A percentile compares a stretch with the other conserved stretches of the same genome.
Conservation (phyloP, 164 flowering plant species). For the Aristolochia fimbriata region DNA sequence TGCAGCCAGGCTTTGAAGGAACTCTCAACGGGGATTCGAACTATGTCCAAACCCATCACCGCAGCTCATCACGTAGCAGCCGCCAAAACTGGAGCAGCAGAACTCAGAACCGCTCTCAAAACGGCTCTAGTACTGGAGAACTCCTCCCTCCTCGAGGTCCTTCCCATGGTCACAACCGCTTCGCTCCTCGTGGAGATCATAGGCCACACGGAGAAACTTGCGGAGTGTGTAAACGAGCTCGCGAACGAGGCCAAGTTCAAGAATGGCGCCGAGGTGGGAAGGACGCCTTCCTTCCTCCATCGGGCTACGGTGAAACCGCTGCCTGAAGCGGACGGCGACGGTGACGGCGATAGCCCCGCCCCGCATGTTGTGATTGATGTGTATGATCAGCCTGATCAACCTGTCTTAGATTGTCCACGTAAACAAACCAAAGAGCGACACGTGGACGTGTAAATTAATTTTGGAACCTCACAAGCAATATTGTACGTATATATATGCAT, state of each 20-base stretch:
- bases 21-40: constrained; percentile 22
- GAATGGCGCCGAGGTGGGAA: background rate
- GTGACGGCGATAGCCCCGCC: too few relatives aligned
- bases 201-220: constrained; percentile 33
- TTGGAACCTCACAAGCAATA: too few relatives aligned
- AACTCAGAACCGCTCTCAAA: constrained; percentile 17
- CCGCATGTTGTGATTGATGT: constrained; percentile 2
- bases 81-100: constrained; percentile 19
- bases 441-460: constrained; percentile 6
- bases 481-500: too few relatives aligned
- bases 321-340: background rate
- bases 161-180: constrained; percentile 35
- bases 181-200: constrained; percentile 44
- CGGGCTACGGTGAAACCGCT: background rate
- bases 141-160: constrained; percentile 23
- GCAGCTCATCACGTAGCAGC: background rate
- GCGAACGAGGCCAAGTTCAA: constrained; percentile 16
- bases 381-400: background rate
- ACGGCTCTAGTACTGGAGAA: constrained; percentile 3
- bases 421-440: background rate
- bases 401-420: constrained; percentile 1
- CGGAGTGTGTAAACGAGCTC: constrained; percentile 42
- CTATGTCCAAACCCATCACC: constrained; percentile 4
- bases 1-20: constrained; percentile 38
- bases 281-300: constrained; percentile 3